phyloP scores from a whole-genome alignment of 192 early-diverging fungal species.

The Mortierella claussenii region DNA sequence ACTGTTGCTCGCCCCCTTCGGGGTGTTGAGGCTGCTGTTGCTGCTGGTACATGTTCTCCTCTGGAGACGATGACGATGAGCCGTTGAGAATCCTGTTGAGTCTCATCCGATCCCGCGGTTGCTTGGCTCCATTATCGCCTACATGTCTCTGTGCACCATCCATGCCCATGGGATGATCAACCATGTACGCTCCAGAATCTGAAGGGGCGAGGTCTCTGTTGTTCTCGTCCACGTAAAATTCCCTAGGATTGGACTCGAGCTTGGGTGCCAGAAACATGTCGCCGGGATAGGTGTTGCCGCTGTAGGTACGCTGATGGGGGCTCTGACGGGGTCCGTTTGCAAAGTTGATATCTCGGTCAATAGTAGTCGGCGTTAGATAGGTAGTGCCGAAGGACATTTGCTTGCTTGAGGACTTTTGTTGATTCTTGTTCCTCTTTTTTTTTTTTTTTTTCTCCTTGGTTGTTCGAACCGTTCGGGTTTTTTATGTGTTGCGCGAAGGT shows the following conservation, averaged over 20 bases:
- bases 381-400: conserved; percentile 45
- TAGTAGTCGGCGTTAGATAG: conserved; percentile 35
- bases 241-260: conserved; percentile 34
- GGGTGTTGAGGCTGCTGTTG: conserved; percentile 26
- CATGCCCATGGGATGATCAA: conserved; percentile 16
- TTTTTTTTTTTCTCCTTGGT: neutral
- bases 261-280: conserved; percentile 38
- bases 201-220: conserved; percentile 16
- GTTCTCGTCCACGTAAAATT: conserved; percentile 40
- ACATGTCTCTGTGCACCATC: too few species aligned
- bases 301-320: conserved; percentile 26
- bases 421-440: neutral
- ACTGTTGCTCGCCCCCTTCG: conserved; percentile 9
- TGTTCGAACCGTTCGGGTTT: too few species aligned
- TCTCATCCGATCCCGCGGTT: conserved; percentile 40
- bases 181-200: conserved; percentile 33
- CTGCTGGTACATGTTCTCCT: conserved; percentile 17
- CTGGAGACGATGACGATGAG: conserved; percentile 4
- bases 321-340: conserved; percentile 13
- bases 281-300: conserved; percentile 25
- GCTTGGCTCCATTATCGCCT: conserved; percentile 29
- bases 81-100: conserved; percentile 44
- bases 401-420: neutral
- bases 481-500: too few species aligned
- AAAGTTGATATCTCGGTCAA: conserved; percentile 35